Evolutionary conservation across 2,329 filamentous ascomycete species (phyloP).

Genomic region (Colletotrichum ledebouriae): DNA sequence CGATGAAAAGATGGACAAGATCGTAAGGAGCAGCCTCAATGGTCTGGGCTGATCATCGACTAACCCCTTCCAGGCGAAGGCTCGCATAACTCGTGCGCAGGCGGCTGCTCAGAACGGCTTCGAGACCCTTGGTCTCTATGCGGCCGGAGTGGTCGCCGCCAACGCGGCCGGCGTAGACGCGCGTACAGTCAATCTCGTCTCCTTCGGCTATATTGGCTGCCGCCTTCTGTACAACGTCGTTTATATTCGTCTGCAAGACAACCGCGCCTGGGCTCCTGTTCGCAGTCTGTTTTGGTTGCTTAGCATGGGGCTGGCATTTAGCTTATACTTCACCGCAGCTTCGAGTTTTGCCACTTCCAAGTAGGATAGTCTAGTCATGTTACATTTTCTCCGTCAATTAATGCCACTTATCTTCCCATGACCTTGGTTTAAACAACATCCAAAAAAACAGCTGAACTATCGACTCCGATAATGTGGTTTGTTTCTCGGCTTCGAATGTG

Average conservation of each 20-base stretch:
- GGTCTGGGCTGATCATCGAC: not conserved
- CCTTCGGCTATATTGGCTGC: constrained; percentile 55
- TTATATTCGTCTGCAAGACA: constrained; percentile 60
- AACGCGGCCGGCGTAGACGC: constrained; percentile 58
- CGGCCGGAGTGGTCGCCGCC: constrained; percentile 59
- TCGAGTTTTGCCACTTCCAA: too few species aligned
- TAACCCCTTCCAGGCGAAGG: constrained; percentile 59
- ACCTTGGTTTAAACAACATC: too few species aligned
- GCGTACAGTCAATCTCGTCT: constrained; percentile 56
- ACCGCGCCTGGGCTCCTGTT: constrained; percentile 53
- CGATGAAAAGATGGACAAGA: constrained; percentile 50
- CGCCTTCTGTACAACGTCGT: constrained; percentile 57
- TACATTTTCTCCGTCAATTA: not conserved
- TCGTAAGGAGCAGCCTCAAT: constrained; percentile 39
- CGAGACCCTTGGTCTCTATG: constrained; percentile 60
- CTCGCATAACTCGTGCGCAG: constrained; percentile 66
- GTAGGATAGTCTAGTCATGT: too few species aligned
- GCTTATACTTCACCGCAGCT: constrained; percentile 59
- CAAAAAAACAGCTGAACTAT: not conserved
- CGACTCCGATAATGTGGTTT: not conserved
- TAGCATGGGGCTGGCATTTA: constrained; percentile 51
- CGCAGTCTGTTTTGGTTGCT: constrained; percentile 56
- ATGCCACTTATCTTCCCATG: too few species aligned
- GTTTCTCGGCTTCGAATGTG: not conserved
- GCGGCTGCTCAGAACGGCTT: constrained; percentile 60